Evolutionary conservation across 208 protist genomes (phyloP).

Genomic region (Acanthamoeba lenticulata): DNA sequence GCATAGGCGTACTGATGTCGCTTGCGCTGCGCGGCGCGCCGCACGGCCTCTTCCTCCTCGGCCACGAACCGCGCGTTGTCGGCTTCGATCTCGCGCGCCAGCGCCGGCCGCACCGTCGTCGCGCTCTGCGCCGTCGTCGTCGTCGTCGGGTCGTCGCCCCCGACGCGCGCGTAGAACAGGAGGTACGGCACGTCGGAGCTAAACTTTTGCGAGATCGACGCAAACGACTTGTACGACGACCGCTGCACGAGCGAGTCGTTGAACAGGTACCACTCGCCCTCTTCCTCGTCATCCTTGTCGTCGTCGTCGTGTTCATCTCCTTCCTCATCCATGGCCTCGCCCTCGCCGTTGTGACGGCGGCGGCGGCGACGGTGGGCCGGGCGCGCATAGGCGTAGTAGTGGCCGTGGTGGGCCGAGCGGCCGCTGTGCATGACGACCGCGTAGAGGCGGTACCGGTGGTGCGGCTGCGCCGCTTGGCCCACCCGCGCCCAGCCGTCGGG

Average conservation of each 20-base stretch:
- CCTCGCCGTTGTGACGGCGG: neutral
- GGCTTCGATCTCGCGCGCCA: neutral
- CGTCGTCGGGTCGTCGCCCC: neutral
- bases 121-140: neutral
- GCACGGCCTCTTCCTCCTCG: neutral
- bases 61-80: neutral
- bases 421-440: conserved; percentile 48
- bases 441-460: neutral
- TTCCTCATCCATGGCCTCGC: neutral
- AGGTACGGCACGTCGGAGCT: conserved; percentile 32
- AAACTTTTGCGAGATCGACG: neutral
- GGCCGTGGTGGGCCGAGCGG: conserved; percentile 17
- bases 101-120: neutral
- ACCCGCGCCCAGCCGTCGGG: too few species aligned
- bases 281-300: neutral
- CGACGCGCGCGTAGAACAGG: conserved; percentile 1
- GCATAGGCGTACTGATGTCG: neutral
- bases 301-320: neutral
- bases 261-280: neutral
- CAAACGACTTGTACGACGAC: neutral
- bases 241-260: conserved; percentile 1
- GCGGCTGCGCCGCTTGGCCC: too few species aligned
- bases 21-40: neutral
- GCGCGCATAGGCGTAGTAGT: conserved; percentile 36
- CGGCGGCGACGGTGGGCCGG: neutral